These are phyloP conservation scores for Aureobasidium sp. DNA, from an alignment of 2,329 filamentous ascomycete species.

Conservation along the genomic window DNA sequence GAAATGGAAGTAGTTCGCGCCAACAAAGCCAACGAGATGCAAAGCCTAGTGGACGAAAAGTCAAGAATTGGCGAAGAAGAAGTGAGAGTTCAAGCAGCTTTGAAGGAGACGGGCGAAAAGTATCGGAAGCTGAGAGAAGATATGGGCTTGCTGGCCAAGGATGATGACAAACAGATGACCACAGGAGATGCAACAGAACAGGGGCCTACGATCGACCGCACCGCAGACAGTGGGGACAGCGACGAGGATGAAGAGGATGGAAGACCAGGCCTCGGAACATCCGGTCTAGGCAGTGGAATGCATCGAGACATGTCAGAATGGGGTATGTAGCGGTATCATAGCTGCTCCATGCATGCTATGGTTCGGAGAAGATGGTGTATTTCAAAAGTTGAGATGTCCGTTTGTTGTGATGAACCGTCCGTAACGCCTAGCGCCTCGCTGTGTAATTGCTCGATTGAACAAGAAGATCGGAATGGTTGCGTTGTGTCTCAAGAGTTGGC, in stretches of 20 bases:
- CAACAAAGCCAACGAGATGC: slow-evolving; percentile 55
- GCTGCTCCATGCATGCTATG: neutral
- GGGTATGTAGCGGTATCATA: neutral
- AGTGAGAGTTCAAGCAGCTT: slow-evolving; percentile 68
- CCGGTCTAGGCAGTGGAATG: slow-evolving; percentile 12
- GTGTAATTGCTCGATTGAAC: neutral
- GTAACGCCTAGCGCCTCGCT: slow-evolving; percentile 14
- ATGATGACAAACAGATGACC: slow-evolving; percentile 3
- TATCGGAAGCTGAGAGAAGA: slow-evolving; percentile 51
- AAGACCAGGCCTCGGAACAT: slow-evolving; percentile 1
- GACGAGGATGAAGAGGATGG: neutral
- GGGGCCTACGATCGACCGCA: neutral
- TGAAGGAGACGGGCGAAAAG: slow-evolving; percentile 72
- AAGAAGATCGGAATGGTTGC: neutral
- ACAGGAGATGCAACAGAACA: neutral
- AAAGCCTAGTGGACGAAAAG: slow-evolving; percentile 62
- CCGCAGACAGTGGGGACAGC: neutral
- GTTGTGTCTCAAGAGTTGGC: slow-evolving; percentile 51
- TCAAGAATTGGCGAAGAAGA: slow-evolving; percentile 62
- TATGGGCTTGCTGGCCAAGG: neutral
- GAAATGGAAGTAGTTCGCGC: slow-evolving; percentile 55
- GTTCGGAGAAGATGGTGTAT: neutral
- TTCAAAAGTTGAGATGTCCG: slow-evolving; percentile 1
- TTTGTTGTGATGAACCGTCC: neutral
- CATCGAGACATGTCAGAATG: slow-evolving; percentile 12